These are phyloP conservation scores for Musa beccarii DNA, from an alignment of 176 grass and related monocot genomes.

Conservation along the genomic window DNA sequence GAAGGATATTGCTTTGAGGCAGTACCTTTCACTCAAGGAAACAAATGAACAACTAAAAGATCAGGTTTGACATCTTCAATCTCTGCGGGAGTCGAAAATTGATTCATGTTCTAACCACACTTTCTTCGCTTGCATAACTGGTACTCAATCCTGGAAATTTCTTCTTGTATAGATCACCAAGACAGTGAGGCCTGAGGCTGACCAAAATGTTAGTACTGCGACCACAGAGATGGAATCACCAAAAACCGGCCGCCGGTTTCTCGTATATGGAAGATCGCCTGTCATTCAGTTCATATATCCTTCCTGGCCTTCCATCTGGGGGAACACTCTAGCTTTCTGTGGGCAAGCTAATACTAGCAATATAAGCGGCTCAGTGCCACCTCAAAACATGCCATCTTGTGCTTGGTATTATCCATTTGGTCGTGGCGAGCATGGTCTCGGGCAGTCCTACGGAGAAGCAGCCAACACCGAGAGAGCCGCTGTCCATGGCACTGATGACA, in stretches of 20 bases:
- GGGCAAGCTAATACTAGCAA: slow-evolving; percentile 19
- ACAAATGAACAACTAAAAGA: slow-evolving; percentile 68
- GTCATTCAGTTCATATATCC: slow-evolving; percentile 43
- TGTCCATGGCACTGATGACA: not conserved
- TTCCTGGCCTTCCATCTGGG: slow-evolving; percentile 28
- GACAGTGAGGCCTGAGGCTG: not conserved
- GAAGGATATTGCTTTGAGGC: slow-evolving; percentile 60
- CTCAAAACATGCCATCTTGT: slow-evolving; percentile 35
- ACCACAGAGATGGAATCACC: slow-evolving; percentile 3
- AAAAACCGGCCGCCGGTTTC: slow-evolving; percentile 11
- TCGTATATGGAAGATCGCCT: slow-evolving; percentile 10
- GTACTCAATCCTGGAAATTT: not conserved
- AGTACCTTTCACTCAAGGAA: slow-evolving; percentile 64
- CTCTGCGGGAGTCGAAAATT: not conserved
- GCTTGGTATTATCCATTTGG: slow-evolving; percentile 46
- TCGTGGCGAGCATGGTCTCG: not conserved
- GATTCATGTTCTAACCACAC: not conserved
- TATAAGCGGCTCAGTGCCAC: not conserved
- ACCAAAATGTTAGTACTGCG: not conserved
- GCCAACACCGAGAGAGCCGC: not conserved
- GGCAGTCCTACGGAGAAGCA: not conserved
- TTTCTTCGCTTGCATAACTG: not conserved
- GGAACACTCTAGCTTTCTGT: not conserved
- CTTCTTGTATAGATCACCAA: slow-evolving; percentile 4
- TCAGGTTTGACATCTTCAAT: slow-evolving; percentile 34